These are phyloP conservation scores for Tricholoma matsutake DNA, from an alignment of 768 basidiomycete species.

Conservation along the genomic window DNA sequence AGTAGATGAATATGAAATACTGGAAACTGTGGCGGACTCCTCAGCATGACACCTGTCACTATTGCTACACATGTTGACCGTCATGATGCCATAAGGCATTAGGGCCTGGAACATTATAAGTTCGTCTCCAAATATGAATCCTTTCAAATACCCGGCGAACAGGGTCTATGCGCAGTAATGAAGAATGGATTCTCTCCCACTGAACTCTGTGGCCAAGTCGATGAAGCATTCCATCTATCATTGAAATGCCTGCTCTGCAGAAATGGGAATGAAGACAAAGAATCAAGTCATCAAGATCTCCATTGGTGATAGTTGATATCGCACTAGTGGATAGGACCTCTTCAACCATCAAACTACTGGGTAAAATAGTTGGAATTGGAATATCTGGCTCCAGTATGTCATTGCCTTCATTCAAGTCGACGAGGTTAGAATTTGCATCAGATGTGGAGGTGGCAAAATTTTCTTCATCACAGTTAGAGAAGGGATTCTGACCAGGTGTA, in stretches of 20 bases:
- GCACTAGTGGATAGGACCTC: too few species aligned
- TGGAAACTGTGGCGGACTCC: too few species aligned
- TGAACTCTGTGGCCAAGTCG: slow-evolving; percentile 10
- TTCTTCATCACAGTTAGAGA: neutral
- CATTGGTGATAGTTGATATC: too few species aligned
- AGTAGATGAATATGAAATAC: too few species aligned
- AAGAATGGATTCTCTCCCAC: too few species aligned
- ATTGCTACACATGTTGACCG: too few species aligned
- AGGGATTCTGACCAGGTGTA: slow-evolving; percentile 4
- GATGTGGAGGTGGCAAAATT: neutral
- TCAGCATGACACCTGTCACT: too few species aligned
- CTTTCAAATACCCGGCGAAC: slow-evolving; percentile 14
- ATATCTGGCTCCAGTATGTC: slow-evolving; percentile 2
- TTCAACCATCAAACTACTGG: neutral
- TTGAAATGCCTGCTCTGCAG: too few species aligned
- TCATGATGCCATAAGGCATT: too few species aligned
- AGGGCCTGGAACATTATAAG: too few species aligned
- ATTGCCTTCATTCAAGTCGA: neutral
- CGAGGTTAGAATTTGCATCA: neutral
- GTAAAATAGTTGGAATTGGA: neutral
- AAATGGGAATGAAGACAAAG: too few species aligned
- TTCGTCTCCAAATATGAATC: slow-evolving; percentile 16
- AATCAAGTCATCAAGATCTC: too few species aligned
- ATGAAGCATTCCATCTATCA: slow-evolving; percentile 15
- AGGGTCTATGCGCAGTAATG: slow-evolving; percentile 15